A percentile compares a stretch with the other conserved stretches of the same genome.
These are phyloP conservation scores for Collybia sp. DNA, from an alignment of 768 basidiomycete genomes.

Conservation along the genomic window DNA sequence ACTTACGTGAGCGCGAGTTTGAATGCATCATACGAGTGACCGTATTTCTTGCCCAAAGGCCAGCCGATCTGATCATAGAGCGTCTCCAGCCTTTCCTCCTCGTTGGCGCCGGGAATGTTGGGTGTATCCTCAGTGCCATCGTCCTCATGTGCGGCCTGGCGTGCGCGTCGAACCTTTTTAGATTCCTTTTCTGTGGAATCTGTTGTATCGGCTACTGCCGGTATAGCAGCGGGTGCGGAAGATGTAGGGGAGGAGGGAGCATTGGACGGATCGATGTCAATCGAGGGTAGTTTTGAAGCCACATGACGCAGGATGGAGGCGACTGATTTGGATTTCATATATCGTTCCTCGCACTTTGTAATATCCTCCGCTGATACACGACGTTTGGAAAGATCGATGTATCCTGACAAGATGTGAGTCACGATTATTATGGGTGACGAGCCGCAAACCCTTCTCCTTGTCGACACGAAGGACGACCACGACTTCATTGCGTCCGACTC, in stretches of 20 bases:
- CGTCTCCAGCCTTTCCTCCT: conserved; percentile 77
- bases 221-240: conserved; percentile 17
- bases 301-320: conserved; percentile 91
- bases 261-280: conserved; percentile 19
- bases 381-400: conserved; percentile 98
- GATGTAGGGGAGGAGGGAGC: no score
- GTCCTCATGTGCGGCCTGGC: conserved; percentile 42
- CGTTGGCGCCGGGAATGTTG: conserved; percentile 41
- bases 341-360: conserved; percentile 97
- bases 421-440: neutral
- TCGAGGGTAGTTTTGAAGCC: conserved; percentile 70
- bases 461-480: conserved; percentile 97
- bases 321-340: conserved; percentile 96
- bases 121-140: conserved; percentile 31
- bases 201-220: conserved; percentile 18
- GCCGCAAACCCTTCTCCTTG: conserved; percentile 87
- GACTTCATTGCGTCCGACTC: conserved; percentile 96
- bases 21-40: conserved; percentile 97
- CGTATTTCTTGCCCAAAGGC: conserved; percentile 90
- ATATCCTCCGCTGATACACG: conserved; percentile 98
- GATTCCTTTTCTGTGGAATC: conserved; percentile 36
- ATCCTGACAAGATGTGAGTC: conserved; percentile 47
- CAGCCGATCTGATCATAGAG: conserved; percentile 90
- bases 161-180: conserved; percentile 41
- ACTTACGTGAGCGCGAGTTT: conserved; percentile 91